Conservation (phyloP, 2,329 filamentous ascomycete species). For the Fusarium sp. region DNA sequence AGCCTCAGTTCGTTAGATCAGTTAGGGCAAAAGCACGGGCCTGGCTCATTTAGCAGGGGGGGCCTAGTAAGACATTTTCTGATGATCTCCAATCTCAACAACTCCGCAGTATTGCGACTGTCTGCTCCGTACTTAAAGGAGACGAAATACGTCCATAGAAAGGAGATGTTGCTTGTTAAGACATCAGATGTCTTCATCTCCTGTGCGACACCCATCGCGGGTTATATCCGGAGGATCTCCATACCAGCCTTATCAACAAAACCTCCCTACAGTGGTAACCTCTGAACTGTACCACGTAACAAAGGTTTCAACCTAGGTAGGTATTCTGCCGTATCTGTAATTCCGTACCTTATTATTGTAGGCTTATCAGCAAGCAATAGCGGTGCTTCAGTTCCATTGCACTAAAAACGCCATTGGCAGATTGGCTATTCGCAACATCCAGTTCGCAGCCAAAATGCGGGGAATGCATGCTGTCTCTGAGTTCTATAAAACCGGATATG, state of each 20-base stretch:
- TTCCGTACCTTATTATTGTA: background rate
- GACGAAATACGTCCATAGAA: slow-evolving; percentile 5
- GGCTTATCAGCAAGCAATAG: background rate
- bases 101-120: slow-evolving; percentile 20
- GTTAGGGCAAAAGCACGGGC: slow-evolving; percentile 43
- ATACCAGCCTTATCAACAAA: slow-evolving; percentile 16
- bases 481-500: slow-evolving; percentile 18
- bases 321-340: background rate
- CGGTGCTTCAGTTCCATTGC: slow-evolving; percentile 4
- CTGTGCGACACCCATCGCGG: background rate
- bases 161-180: slow-evolving; percentile 25
- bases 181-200: slow-evolving; percentile 13
- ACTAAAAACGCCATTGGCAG: slow-evolving; percentile 25
- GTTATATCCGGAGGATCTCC: slow-evolving; percentile 1
- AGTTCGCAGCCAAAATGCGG: slow-evolving; percentile 22
- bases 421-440: slow-evolving; percentile 19
- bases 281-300: slow-evolving; percentile 14
- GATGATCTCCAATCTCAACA: slow-evolving; percentile 41
- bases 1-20: slow-evolving; percentile 39
- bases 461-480: slow-evolving; percentile 31
- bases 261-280: background rate
- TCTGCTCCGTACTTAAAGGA: background rate
- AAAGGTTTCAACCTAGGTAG: slow-evolving; percentile 15
- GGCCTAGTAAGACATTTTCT: slow-evolving; percentile 31
- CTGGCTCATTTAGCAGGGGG: slow-evolving; percentile 39